A percentile compares a stretch with the other conserved stretches of the same genome.
Evolutionary conservation across 768 basidiomycete genomes (phyloP).

Genomic region (Boletus eberwhitei): DNA sequence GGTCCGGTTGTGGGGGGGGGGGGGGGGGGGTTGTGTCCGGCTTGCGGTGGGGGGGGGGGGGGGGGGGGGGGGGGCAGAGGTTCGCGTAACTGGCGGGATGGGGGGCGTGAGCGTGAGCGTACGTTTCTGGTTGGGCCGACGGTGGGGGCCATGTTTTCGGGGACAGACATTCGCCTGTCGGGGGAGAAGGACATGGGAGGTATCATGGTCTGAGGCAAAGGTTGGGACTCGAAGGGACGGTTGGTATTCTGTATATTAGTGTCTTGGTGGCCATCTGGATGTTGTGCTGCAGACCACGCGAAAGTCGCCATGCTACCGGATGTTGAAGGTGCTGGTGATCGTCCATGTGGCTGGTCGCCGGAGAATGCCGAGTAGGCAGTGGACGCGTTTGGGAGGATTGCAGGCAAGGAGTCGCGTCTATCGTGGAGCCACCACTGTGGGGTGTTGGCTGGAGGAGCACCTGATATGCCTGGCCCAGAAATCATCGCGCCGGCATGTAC

Average conservation of each 20-base stretch:
- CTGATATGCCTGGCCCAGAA: conserved; percentile 27
- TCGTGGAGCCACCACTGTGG: conserved; percentile 61
- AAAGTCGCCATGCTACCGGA: conserved; percentile 65
- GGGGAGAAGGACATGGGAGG: conserved; percentile 55
- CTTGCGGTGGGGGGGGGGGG: too few relatives aligned
- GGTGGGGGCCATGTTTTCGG: conserved; percentile 49
- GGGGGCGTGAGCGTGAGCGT: conserved; percentile 68
- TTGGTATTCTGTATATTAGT: conserved; percentile 39
- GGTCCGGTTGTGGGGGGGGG: too few relatives aligned
- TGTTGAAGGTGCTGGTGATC: conserved; percentile 52
- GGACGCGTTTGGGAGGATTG: conserved; percentile 63
- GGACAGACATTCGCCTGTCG: conserved; percentile 78
- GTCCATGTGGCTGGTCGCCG: conserved; percentile 62
- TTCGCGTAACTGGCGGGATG: conserved; percentile 56
- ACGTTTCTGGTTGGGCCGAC: conserved; percentile 49
- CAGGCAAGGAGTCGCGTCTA: conserved; percentile 71
- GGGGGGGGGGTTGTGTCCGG: too few relatives aligned
- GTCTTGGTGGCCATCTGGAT: conserved; percentile 45
- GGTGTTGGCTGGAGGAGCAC: conserved; percentile 16
- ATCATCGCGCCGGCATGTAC: conserved; percentile 56
- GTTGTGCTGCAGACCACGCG: conserved; percentile 62
- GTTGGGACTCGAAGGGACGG: conserved; percentile 49
- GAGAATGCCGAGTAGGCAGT: conserved; percentile 54
- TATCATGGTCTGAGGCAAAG: conserved; percentile 47
- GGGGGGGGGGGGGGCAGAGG: too few relatives aligned